These are phyloP conservation scores for Sphagnum fallax DNA, from an alignment of 228 moss, liverwort and hornwort genomes.

Conservation along the genomic window DNA sequence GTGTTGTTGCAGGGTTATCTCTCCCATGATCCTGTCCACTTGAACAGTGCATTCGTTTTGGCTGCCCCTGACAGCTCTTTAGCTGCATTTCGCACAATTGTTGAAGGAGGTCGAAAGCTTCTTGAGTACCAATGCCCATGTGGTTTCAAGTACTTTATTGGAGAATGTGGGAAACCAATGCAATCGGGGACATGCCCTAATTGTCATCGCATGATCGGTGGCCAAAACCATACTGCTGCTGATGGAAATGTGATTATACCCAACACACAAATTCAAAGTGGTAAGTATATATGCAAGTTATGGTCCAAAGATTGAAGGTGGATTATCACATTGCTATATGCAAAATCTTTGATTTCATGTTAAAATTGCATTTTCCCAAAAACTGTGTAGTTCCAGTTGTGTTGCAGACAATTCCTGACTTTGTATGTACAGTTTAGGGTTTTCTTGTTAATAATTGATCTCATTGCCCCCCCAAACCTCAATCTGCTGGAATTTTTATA, in stretches of 20 bases:
- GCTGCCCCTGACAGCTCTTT: conserved; percentile 44
- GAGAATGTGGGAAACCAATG: conserved; percentile 35
- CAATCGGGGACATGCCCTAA: conserved; percentile 28
- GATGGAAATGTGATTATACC: conserved; percentile 23
- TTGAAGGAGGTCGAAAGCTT: conserved; percentile 23
- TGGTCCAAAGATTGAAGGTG: no score
- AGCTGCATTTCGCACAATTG: conserved; percentile 29
- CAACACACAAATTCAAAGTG: conserved; percentile 19
- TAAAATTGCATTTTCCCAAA: no score
- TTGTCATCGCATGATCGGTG: conserved; percentile 35
- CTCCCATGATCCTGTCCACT: conserved; percentile 23
- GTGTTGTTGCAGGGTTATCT: conserved; percentile 29
- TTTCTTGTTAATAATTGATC: no score
- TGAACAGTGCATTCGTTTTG: conserved; percentile 33
- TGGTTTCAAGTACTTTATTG: conserved; percentile 46
- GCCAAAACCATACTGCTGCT: conserved; percentile 11
- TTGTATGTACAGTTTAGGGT: no score
- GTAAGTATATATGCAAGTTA: conserved; percentile 3
- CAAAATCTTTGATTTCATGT: background rate
- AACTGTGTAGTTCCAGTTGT: no score
- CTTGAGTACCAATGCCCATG: conserved; percentile 48
- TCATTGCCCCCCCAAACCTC: background rate
- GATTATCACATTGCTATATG: background rate
- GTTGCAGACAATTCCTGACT: no score
- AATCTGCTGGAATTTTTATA: background rate